Base-by-base conservation (phyloP, 1,139 yeast species). In the Blastobotrys persicus region DNA sequence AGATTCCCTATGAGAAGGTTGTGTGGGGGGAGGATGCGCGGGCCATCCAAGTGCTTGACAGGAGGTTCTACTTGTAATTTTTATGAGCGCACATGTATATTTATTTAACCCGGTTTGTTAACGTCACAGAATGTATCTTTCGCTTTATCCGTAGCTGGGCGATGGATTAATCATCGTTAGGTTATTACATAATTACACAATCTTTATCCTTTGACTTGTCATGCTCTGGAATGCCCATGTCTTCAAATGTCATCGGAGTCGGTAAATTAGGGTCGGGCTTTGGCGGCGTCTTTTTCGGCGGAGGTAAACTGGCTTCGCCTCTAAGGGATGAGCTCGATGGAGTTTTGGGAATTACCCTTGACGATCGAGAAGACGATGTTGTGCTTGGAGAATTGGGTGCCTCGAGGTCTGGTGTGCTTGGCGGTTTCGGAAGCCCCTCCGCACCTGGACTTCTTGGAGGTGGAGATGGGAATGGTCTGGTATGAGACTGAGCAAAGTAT, bases 231-330 rank as follows among this genome's bases (percentile, higher is more conserved):
- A 64, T 57, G 11, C 65, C 64, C 68, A 64, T 64, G 42, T 63
- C 68, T 38, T 64, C 68, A 51, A 64, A 64, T n/a, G 67, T 64
- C 51, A 85, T 85, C 26, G 53, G 50, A 11, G 50, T 42, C 60
- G 95, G 87, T 74, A 85, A 95, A 54, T 76, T 85, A 68, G 88
- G 91, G n/a, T 19, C 43, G 6, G 47, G 38, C 6, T 31, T 33
- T 4, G 48, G 48, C 3, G 42, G 45, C 3, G 47, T 47, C 38
- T 49, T 45, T 12, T 45, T 41, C 4, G 50, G 42, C 7, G 47
- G 49, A 23, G 26, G 46, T 16, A 17, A 34, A 28, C 34, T 20
- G 1, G 20, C 35, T 2, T 34, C 40, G 34, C 18, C 28, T 17
- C 31, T 26, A 4, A 46, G 38, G 11, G 49, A 46, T 33, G 34